Percentiles rank a stretch among this genome's conserved stretches.
phyloP scores from a whole-genome alignment of 257 asterid species.

The Gardenia jasminoides region DNA sequence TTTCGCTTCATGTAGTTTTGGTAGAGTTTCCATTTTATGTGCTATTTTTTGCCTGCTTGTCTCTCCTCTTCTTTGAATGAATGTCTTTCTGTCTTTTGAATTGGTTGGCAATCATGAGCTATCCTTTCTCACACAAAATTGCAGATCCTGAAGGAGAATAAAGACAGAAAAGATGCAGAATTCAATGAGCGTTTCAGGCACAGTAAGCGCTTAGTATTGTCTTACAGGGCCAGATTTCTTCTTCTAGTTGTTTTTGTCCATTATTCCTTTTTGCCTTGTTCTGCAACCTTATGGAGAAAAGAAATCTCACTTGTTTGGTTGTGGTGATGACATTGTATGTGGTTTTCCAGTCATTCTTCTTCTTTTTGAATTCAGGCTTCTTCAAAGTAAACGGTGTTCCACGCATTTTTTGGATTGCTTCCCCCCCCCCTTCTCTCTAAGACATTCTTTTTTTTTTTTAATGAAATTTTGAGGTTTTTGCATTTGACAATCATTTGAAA shows the following conservation, averaged over 20 bases:
- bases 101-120: not conserved
- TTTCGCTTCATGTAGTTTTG: too few species aligned
- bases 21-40: not conserved
- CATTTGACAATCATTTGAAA: not conserved
- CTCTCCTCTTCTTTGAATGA: not conserved
- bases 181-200: constrained; percentile 96
- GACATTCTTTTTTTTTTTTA: not conserved
- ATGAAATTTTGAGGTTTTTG: not conserved
- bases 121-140: not conserved
- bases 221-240: not conserved
- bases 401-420: not conserved
- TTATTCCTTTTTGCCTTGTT: not conserved
- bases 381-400: not conserved
- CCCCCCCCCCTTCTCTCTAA: not conserved
- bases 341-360: not conserved
- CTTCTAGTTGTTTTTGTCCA: not conserved
- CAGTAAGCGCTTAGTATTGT: constrained; percentile 44
- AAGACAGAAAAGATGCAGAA: constrained; percentile 92
- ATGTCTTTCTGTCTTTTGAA: not conserved
- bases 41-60: not conserved
- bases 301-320: not conserved
- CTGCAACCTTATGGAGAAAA: not conserved
- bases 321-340: not conserved
- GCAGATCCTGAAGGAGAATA: constrained; percentile 81
- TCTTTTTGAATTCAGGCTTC: too few species aligned